Conservation (phyloP, 1,284 basidiomycete species). For the Moesziomyces globuligerus region DNA sequence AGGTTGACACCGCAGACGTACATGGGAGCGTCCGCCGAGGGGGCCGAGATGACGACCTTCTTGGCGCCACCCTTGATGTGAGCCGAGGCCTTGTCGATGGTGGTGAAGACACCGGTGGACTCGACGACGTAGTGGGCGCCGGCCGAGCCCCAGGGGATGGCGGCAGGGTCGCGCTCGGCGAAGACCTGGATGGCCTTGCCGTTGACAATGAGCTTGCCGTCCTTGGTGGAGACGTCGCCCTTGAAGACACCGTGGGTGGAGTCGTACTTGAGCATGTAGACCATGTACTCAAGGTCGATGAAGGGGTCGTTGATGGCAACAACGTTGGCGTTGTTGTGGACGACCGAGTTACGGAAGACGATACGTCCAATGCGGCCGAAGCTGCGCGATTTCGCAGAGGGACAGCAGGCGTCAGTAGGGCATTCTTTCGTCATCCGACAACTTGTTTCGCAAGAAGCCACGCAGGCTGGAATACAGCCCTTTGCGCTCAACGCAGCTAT, state of each 20-base stretch:
- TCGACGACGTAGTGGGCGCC: slow-evolving; percentile 96
- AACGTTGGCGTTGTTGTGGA: slow-evolving; percentile 54
- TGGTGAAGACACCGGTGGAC: slow-evolving; percentile 99
- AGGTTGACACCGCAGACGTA: slow-evolving; percentile 87
- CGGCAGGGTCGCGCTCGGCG: slow-evolving; percentile 83
- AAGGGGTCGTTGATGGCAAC: slow-evolving; percentile 75
- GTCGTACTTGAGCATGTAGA: slow-evolving; percentile 99
- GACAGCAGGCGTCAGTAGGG: slow-evolving; percentile 3
- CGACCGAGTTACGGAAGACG: slow-evolving; percentile 82
- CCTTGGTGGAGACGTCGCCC: slow-evolving; percentile 82
- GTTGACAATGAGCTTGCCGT: slow-evolving; percentile 89
- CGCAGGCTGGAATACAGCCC: too few species aligned
- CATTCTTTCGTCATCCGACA: not conserved
- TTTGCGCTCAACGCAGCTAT: too few species aligned
- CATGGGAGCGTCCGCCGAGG: slow-evolving; percentile 98
- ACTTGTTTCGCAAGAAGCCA: not conserved
- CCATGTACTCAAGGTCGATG: slow-evolving; percentile 80
- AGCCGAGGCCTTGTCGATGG: slow-evolving; percentile 82
- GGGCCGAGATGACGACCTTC: slow-evolving; percentile 99
- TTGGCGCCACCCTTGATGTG: slow-evolving; percentile 99
- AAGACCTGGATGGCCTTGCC: slow-evolving; percentile 83
- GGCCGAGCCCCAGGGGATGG: slow-evolving; percentile 83
- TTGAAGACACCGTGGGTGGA: slow-evolving; percentile 96
- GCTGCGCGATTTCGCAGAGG: slow-evolving; percentile 22
- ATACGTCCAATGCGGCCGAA: slow-evolving; percentile 72